Base-by-base conservation (phyloP, 2,329 filamentous ascomycete genomes). In the Cladosporium sp. region DNA sequence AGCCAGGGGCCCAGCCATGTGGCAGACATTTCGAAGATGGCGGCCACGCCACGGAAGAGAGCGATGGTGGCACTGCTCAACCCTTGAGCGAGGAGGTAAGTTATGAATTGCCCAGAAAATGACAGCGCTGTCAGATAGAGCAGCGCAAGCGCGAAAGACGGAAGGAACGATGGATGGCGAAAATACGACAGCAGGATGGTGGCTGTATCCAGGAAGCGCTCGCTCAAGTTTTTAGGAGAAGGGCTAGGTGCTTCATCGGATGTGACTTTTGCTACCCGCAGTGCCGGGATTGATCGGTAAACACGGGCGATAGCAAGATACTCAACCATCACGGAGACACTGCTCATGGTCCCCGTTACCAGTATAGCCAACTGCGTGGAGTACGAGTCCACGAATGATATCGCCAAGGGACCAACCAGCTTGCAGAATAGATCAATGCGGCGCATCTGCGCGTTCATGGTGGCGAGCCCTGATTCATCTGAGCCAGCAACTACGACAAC, bases 51-150 rank as follows among this genome's bases (percentile, higher is more conserved):
- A 3, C 83, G 74, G 43, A 79, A 73, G n/a, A 44, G 32, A 37
- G 79, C 79, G 18, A 85, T 74, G 34, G 77, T 69, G n/a, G 70
- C 61, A 1, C 79, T 72, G 2, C 68, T 77, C 59, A 78, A 78
- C 18, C 79, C 79, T 3, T 73, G 64, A 0, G 79, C 74, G 4
- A 84, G 67, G 2, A 86, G 74, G 58, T 81, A 86, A 0, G 83
- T 84, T 49, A 83, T 72, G 80, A 85, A 84, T 59, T 84, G 82
- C 0, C 80, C 81, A 0, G 72, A 71, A 58, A 83, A 82, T 6
- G 73, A 76, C 3, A 84, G 68, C 0, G 83, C 80, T 0, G 80
- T 86, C 45, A 85, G 71, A 61, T 85, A 85, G 1, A 85, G 75
- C 0, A 86, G 65, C 0, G 80, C 73, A 0, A 79, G 70, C 0